These are phyloP conservation scores for Amanita fuliginea DNA, from an alignment of 768 basidiomycete genomes.

Conservation along the genomic window DNA sequence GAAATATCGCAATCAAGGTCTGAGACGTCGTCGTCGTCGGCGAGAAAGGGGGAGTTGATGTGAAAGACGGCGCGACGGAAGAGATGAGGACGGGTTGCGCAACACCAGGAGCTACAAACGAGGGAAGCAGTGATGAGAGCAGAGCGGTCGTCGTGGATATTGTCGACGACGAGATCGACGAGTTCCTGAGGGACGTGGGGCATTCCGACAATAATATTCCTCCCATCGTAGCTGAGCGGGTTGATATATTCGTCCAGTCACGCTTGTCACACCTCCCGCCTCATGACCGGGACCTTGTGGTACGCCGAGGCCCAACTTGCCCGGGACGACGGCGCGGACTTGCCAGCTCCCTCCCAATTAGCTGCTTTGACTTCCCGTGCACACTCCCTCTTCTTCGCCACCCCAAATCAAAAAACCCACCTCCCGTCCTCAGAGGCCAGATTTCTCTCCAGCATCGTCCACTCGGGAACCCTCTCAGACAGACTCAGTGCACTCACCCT, in stretches of 20 bases:
- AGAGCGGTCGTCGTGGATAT: slow-evolving; percentile 11
- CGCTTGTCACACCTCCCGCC: no score
- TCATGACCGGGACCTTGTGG: slow-evolving; percentile 24
- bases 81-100: slow-evolving; percentile 13
- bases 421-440: slow-evolving; percentile 63
- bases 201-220: slow-evolving; percentile 5
- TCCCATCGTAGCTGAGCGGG: no score
- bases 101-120: slow-evolving; percentile 13
- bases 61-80: slow-evolving; percentile 8
- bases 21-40: not conserved
- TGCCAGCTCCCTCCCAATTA: slow-evolving; percentile 20
- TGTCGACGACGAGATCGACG: slow-evolving; percentile 14
- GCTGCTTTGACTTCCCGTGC: slow-evolving; percentile 36
- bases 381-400: slow-evolving; percentile 34
- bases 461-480: slow-evolving; percentile 86
- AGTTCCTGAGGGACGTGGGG: slow-evolving; percentile 15
- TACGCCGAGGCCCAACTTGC: slow-evolving; percentile 16
- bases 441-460: slow-evolving; percentile 79
- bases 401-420: slow-evolving; percentile 43
- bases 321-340: no score
- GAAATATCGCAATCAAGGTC: not conserved
- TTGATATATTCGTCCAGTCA: no score
- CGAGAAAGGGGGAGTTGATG: slow-evolving; percentile 6
- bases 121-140: slow-evolving; percentile 8
- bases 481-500: slow-evolving; percentile 84